Conservation (phyloP, 2,329 filamentous ascomycete genomes). For the Botrytis paeoniae region DNA sequence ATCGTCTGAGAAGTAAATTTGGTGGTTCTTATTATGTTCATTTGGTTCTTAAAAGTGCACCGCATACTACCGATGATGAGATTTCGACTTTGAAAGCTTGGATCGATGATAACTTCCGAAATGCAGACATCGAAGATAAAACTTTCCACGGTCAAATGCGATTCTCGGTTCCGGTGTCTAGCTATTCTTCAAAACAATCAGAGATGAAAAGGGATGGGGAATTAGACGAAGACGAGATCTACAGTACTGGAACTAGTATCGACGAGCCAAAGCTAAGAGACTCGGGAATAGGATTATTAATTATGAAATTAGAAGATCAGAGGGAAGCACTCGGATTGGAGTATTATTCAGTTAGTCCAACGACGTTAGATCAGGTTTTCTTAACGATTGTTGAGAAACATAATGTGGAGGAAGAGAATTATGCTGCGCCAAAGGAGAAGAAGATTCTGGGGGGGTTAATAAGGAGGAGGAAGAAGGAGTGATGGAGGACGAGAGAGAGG, state of each 20-base stretch:
- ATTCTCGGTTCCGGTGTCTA: constrained; percentile 63
- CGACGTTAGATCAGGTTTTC: constrained; percentile 89
- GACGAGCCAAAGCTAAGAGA: constrained; percentile 17
- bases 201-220: background rate
- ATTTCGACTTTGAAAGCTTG: constrained; percentile 65
- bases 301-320: constrained; percentile 69
- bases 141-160: constrained; percentile 83
- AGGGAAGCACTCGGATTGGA: constrained; percentile 68
- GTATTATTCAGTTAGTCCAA: constrained; percentile 84
- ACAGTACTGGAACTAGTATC: constrained; percentile 20
- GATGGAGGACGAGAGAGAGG: background rate
- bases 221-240: constrained; percentile 27
- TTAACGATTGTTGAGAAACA: constrained; percentile 78
- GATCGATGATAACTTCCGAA: constrained; percentile 59
- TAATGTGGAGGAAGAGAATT: constrained; percentile 72
- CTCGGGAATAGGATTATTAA: constrained; percentile 59
- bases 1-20: constrained; percentile 69
- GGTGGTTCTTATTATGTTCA: constrained; percentile 81
- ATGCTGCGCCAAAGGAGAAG: constrained; percentile 34
- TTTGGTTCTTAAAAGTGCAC: constrained; percentile 70
- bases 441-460: background rate
- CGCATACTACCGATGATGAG: constrained; percentile 66
- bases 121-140: constrained; percentile 66
- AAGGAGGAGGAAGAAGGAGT: background rate
- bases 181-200: constrained; percentile 41